These are phyloP conservation scores for Hypholoma fasciculare DNA, from an alignment of 768 basidiomycete genomes.

Conservation along the genomic window DNA sequence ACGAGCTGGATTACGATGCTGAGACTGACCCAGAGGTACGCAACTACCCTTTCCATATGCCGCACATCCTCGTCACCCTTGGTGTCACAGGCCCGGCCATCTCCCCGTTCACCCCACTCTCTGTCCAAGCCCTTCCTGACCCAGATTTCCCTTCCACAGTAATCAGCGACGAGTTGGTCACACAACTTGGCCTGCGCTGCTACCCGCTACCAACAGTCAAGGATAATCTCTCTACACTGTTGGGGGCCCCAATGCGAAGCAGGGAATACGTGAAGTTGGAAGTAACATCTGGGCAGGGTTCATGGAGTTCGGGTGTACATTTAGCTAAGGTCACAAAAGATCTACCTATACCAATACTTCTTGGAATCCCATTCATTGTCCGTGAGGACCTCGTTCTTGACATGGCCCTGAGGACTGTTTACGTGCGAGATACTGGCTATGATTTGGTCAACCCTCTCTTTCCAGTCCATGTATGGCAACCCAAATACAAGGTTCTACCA, in stretches of 20 bases:
- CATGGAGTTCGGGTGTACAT: constrained; percentile 16
- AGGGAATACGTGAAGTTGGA: constrained; percentile 20
- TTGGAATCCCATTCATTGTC: constrained; percentile 21
- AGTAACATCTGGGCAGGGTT: constrained; percentile 10
- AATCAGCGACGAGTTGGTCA: constrained; percentile 14
- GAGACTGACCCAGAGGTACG: no score
- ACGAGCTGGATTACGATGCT: no score
- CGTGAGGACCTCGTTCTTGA: constrained; percentile 20
- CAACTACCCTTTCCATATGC: neutral
- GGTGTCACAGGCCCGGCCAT: neutral
- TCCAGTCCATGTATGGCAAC: neutral
- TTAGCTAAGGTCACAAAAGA: constrained; percentile 16
- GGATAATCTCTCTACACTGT: constrained; percentile 18
- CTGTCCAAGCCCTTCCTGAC: constrained; percentile 15
- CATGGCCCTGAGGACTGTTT: constrained; percentile 11
- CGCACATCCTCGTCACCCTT: neutral
- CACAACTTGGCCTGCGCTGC: constrained; percentile 11
- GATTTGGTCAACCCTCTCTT: neutral
- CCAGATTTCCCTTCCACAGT: constrained; percentile 21
- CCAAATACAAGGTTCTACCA: neutral
- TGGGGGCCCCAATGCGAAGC: constrained; percentile 10
- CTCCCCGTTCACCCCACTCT: neutral
- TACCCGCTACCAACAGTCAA: constrained; percentile 15
- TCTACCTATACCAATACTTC: constrained; percentile 20
- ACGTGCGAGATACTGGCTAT: constrained; percentile 1